phyloP scores from a whole-genome alignment of 768 basidiomycete genomes.

The Pleurotus cornucopiae region DNA sequence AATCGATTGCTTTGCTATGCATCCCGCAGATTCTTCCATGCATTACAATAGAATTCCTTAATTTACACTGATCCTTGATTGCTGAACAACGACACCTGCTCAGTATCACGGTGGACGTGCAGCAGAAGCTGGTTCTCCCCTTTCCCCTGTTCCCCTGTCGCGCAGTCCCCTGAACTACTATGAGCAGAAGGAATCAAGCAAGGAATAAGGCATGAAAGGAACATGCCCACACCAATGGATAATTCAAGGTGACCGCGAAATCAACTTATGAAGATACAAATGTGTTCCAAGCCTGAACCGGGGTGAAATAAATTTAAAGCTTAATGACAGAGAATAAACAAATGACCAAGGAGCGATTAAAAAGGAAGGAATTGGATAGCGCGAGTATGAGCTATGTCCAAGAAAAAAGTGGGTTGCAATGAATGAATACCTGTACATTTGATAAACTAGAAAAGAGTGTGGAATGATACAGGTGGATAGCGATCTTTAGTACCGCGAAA shows the following conservation, averaged over 20 bases:
- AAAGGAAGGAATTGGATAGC: background rate
- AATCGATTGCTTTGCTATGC: background rate
- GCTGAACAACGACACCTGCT: no score
- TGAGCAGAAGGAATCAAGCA: no score
- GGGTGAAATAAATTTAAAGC: background rate
- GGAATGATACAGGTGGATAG: background rate
- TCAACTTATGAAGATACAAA: background rate
- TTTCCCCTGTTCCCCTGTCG: no score
- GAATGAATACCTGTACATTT: background rate
- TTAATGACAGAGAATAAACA: background rate
- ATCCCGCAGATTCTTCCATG: background rate
- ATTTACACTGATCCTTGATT: background rate
- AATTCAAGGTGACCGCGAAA: background rate
- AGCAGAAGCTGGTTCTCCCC: no score
- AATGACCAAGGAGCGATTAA: background rate
- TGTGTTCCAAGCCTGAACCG: no score
- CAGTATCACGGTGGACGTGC: no score
- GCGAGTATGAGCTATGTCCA: background rate
- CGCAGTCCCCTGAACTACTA: no score
- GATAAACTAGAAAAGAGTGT: background rate
- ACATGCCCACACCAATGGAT: no score
- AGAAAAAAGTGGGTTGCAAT: background rate
- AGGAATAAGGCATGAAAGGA: no score
- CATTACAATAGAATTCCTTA: background rate
- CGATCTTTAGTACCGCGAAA: constrained; percentile 1